Conservation (phyloP, 345 rosid genomes). For the Syzygium aromaticum region DNA sequence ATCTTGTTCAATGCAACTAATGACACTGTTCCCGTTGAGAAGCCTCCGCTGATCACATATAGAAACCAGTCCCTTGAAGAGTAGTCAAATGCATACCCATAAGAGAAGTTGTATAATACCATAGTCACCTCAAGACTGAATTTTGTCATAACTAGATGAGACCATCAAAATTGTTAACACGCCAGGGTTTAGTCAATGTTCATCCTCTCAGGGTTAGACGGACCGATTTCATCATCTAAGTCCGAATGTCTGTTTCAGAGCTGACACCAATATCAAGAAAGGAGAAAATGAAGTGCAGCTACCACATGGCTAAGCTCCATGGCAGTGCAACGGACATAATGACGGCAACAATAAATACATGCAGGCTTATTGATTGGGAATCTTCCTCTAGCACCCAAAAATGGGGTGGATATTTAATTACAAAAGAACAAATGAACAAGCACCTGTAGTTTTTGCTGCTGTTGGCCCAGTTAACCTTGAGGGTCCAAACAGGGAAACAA, state of each 20-base stretch:
- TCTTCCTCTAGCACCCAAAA: neutral
- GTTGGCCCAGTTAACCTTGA: neutral
- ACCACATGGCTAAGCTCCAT: neutral
- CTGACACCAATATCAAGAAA: neutral
- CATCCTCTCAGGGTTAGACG: neutral
- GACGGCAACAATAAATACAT: neutral
- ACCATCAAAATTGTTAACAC: neutral
- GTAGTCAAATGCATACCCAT: neutral
- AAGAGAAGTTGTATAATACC: neutral
- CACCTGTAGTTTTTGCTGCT: neutral
- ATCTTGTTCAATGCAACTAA: neutral
- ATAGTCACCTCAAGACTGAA: neutral
- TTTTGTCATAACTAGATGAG: neutral
- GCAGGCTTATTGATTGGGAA: neutral
- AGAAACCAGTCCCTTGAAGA: neutral
- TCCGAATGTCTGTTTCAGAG: neutral
- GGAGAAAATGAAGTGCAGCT: neutral
- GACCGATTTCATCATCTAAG: neutral
- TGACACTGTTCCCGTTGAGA: neutral
- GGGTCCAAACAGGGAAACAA: neutral
- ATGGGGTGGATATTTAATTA: neutral
- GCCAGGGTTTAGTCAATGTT: neutral
- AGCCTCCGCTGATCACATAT: neutral
- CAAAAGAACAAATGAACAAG: neutral
- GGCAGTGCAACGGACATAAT: neutral